Base-by-base conservation (phyloP, 495 filamentous ascomycete genomes). In the Penicillium simplicissimum region DNA sequence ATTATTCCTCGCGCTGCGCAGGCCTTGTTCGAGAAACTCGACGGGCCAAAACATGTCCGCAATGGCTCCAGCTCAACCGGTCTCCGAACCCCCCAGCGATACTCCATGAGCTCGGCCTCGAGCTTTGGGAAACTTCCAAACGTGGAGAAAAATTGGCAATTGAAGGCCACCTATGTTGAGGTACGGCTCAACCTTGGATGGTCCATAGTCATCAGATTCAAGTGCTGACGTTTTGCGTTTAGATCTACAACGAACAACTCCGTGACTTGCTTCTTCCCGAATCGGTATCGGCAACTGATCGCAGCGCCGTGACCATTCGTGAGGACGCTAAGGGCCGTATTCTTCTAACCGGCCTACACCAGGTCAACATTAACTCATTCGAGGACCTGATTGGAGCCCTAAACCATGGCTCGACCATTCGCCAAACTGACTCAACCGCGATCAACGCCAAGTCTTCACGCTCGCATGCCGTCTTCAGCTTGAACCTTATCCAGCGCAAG, bases 401-500 rank as follows among this genome's bases (percentile, higher is more conserved):
- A 53, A 95, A 92, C 74, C 92, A 93, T 68, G 95, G 95, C 33
- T 99, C 95, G 2, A 85, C 90, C 11, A 96, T 99, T 68, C 88
- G 95, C 45, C 95, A 99, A 72, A 99, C 95, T 3, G 95, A 99
- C 76, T 92, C 95, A n/a, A 99, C 95, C 11, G 95, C 96, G 1
- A 94, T 99, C 65, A 99, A 99, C 74, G 95, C 94, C 40, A 92
- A 96, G 67, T 98, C 96, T 2, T 99, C 95, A n/a, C 92, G 95
- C 60, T 99, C 95, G 15, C 95, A 99, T 71, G 95, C 95, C 19
- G 94, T 99, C 7, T 98, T 99, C 75, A 97, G 90, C 74, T 76
- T 99, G 64, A 97, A 97, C 65, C 81, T 99, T 14, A 82, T 98
- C 15, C 96, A 97, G 75, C 89, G 90, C 59, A 96, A 91, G 73